These are phyloP conservation scores for Solanum hybrid DNA, from an alignment of 305 asterid genomes.

Conservation along the genomic window DNA sequence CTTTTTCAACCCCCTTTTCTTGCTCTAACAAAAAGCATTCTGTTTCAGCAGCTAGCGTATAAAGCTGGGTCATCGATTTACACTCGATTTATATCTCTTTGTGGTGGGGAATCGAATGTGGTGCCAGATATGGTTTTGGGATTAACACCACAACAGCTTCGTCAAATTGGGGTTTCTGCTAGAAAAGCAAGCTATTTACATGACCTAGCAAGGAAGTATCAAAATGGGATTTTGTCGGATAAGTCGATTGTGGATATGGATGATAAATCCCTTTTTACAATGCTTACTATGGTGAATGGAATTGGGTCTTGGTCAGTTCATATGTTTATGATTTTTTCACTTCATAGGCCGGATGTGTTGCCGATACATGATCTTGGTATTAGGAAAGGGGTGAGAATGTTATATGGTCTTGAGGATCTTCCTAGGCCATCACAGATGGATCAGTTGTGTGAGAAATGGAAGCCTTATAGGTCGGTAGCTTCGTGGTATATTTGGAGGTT, in stretches of 20 bases:
- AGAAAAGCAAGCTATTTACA: constrained; percentile 81
- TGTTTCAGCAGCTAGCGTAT: constrained; percentile 81
- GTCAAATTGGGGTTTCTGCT: constrained; percentile 86
- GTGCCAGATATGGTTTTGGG: constrained; percentile 62
- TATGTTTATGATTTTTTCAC: constrained; percentile 90
- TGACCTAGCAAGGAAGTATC: constrained; percentile 73
- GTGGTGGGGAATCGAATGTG: constrained; percentile 55
- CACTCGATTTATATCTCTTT: constrained; percentile 64
- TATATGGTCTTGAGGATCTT: constrained; percentile 77
- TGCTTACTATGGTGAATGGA: constrained; percentile 96
- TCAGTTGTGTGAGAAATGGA: constrained; percentile 88
- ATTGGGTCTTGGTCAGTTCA: constrained; percentile 98
- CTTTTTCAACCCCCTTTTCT: constrained; percentile 55
- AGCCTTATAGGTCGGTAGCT: constrained; percentile 91
- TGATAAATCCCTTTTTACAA: constrained; percentile 77
- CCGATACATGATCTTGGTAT: constrained; percentile 90
- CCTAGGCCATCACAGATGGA: constrained; percentile 96
- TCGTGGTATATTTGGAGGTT: constrained; percentile 97
- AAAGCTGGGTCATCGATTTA: constrained; percentile 89
- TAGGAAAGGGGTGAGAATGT: constrained; percentile 78
- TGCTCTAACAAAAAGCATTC: constrained; percentile 69
- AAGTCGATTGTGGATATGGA: constrained; percentile 80
- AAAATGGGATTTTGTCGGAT: constrained; percentile 78
- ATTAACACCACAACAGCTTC: constrained; percentile 61
- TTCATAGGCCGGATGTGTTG: constrained; percentile 91